Evolutionary conservation across 1,284 basidiomycete genomes (phyloP).

Genomic region (Moesziomyces antarcticus): DNA sequence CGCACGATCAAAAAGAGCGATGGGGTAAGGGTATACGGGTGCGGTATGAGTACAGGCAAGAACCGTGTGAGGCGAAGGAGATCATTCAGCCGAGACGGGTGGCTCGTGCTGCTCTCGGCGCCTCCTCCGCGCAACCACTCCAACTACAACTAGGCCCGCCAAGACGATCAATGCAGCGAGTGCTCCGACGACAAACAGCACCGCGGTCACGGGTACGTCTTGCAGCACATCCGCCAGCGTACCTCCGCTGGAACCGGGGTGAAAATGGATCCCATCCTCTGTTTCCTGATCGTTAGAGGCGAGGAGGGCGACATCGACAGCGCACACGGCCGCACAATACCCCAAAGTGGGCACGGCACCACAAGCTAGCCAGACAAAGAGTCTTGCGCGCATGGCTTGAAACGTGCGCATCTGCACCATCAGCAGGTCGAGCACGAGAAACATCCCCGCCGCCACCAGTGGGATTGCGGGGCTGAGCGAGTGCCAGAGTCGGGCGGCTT

Average conservation of each 20-base stretch:
- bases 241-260: neutral
- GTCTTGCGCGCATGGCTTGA: neutral
- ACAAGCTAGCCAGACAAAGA: neutral
- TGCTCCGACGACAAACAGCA: slow-evolving; percentile 3
- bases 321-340: slow-evolving; percentile 11
- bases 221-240: neutral
- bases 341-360: neutral
- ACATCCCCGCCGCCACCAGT: slow-evolving; percentile 9
- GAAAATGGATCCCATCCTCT: slow-evolving; percentile 25
- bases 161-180: neutral
- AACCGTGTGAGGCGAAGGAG: too few relatives aligned
- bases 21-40: too few relatives aligned
- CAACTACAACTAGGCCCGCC: neutral
- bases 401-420: slow-evolving; percentile 3
- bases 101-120: too few relatives aligned
- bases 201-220: slow-evolving; percentile 12
- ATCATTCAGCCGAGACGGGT: too few relatives aligned
- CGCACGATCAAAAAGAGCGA: too few relatives aligned
- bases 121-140: too few relatives aligned
- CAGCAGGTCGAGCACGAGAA: slow-evolving; percentile 15
- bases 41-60: too few relatives aligned
- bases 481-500: slow-evolving; percentile 21
- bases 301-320: slow-evolving; percentile 7
- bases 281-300: slow-evolving; percentile 9
- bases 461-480: slow-evolving; percentile 16